A percentile compares a stretch with the other conserved stretches of the same genome.
phyloP scores from a whole-genome alignment of 2,329 filamentous ascomycete genomes.

The Aspergillus eucalypticola region DNA sequence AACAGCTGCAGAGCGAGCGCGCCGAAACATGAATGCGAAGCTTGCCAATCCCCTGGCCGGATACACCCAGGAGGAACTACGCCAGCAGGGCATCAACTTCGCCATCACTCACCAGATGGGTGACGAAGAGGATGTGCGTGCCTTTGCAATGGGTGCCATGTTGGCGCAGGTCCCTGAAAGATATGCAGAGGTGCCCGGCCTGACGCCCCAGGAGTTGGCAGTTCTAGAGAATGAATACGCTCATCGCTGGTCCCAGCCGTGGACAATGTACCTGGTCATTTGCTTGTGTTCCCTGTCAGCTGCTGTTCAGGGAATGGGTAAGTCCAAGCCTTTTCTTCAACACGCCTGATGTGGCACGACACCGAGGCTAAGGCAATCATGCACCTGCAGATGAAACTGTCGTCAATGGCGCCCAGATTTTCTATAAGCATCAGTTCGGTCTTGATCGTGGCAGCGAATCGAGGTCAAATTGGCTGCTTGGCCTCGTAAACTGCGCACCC shows the following conservation, averaged over 20 bases:
- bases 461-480: slow-evolving; percentile 60
- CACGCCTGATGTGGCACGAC: neutral
- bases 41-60: slow-evolving; percentile 57
- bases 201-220: slow-evolving; percentile 60
- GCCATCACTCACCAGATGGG: slow-evolving; percentile 57
- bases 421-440: slow-evolving; percentile 63
- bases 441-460: slow-evolving; percentile 46
- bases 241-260: slow-evolving; percentile 69
- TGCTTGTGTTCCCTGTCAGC: slow-evolving; percentile 67
- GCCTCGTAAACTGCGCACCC: slow-evolving; percentile 60
- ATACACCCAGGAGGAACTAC: slow-evolving; percentile 53
- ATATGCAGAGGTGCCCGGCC: slow-evolving; percentile 53
- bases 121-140: slow-evolving; percentile 57
- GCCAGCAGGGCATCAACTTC: slow-evolving; percentile 59
- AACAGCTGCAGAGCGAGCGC: slow-evolving; percentile 42
- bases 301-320: slow-evolving; percentile 69
- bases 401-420: slow-evolving; percentile 68
- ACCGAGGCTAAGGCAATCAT: neutral
- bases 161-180: slow-evolving; percentile 57
- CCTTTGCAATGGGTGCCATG: slow-evolving; percentile 61
- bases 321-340: neutral
- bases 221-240: slow-evolving; percentile 62
- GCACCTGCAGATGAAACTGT: slow-evolving; percentile 62
- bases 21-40: slow-evolving; percentile 50
- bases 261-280: slow-evolving; percentile 65